Evolutionary conservation across 371 early-diverging fungal species (phyloP).

Genomic region (Rhizomucor miehei): DNA sequence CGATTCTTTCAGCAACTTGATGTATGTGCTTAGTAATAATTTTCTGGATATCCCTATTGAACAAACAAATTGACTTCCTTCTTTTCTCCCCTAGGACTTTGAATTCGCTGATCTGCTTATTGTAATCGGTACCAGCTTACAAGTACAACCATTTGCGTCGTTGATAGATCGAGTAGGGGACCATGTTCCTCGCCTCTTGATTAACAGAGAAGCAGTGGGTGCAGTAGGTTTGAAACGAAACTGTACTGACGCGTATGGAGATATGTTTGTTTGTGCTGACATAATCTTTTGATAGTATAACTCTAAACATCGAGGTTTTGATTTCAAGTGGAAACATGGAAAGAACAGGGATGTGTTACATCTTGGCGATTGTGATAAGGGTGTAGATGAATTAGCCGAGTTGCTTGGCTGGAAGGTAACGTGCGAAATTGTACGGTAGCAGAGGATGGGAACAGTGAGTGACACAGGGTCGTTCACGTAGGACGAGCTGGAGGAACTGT

Average conservation of each 20-base stretch:
- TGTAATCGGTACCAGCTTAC: conserved; percentile 88
- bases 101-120: conserved; percentile 78
- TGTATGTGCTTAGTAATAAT: conserved; percentile 25
- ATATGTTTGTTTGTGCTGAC: not conserved
- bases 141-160: conserved; percentile 88
- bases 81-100: conserved; percentile 54
- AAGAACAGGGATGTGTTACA: conserved; percentile 72
- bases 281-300: conserved; percentile 11
- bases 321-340: conserved; percentile 72
- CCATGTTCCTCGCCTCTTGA: conserved; percentile 78
- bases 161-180: conserved; percentile 65
- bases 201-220: conserved; percentile 84
- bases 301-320: conserved; percentile 64
- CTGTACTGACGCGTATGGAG: not conserved
- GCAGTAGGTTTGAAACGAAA: conserved; percentile 29
- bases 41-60: not conserved
- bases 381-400: conserved; percentile 50
- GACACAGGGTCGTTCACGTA: conserved; percentile 4
- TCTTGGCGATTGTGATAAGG: conserved; percentile 82
- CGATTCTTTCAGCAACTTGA: conserved; percentile 62
- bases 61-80: not conserved
- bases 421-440: conserved; percentile 9
- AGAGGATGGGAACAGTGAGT: conserved; percentile 5
- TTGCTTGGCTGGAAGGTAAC: conserved; percentile 46
- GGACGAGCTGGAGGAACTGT: conserved; percentile 37